These are phyloP conservation scores for Leucocoprinus sp. DNA, from an alignment of 768 basidiomycete species.

Conservation along the genomic window DNA sequence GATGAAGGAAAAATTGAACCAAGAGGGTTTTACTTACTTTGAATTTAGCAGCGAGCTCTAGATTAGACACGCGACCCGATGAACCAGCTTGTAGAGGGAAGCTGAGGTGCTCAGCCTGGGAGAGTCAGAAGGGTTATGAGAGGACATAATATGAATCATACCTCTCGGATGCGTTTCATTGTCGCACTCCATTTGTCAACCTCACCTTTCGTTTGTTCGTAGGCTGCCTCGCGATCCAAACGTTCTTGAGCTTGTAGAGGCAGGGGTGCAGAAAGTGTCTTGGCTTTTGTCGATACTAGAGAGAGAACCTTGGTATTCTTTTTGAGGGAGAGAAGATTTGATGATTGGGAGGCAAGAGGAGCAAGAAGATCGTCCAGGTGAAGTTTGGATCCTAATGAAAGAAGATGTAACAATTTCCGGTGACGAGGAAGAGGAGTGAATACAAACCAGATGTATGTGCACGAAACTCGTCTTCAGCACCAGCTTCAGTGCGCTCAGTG, in stretches of 20 bases:
- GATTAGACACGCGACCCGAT: slow-evolving; percentile 51
- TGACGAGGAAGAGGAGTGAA: slow-evolving; percentile 1
- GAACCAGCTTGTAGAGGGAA: slow-evolving; percentile 73
- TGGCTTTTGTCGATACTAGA: slow-evolving; percentile 39
- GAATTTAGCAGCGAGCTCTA: slow-evolving; percentile 78
- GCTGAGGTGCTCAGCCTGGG: slow-evolving; percentile 75
- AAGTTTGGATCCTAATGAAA: slow-evolving; percentile 42
- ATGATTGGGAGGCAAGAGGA: slow-evolving; percentile 57
- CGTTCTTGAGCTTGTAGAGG: slow-evolving; percentile 84
- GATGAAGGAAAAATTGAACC: neutral
- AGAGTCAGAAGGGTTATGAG: neutral
- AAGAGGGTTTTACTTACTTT: slow-evolving; percentile 39
- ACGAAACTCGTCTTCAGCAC: slow-evolving; percentile 76
- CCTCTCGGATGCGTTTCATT: slow-evolving; percentile 89
- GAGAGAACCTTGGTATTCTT: slow-evolving; percentile 57
- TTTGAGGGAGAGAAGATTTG: slow-evolving; percentile 57
- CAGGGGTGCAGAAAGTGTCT: slow-evolving; percentile 73
- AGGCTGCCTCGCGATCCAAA: slow-evolving; percentile 88
- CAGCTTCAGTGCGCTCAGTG: slow-evolving; percentile 69
- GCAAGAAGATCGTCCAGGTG: slow-evolving; percentile 69
- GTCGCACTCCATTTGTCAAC: slow-evolving; percentile 90
- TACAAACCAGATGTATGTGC: slow-evolving; percentile 40
- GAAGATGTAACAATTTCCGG: slow-evolving; percentile 6
- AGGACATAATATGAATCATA: slow-evolving; percentile 20
- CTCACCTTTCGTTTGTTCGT: slow-evolving; percentile 87